Conservation (phyloP, 306 rosid genomes). For the Sicyos edulis region DNA sequence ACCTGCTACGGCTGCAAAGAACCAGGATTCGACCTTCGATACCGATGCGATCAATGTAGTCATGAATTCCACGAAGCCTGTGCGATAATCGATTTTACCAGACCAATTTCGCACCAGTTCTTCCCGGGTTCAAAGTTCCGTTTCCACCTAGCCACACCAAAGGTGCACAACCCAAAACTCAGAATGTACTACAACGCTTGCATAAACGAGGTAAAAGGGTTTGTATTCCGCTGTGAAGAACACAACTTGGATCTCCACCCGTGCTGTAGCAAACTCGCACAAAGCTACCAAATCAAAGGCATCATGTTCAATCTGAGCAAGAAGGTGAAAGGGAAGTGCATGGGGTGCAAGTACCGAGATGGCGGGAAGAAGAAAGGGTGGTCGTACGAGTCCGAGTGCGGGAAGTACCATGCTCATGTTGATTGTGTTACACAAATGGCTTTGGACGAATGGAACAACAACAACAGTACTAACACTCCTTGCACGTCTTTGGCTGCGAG, state of each 20-base stretch:
- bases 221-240: not conserved
- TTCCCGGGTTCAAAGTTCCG: too few relatives aligned
- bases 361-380: not conserved
- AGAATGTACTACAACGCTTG: not conserved
- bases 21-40: too few relatives aligned
- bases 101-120: too few relatives aligned
- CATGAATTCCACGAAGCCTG: too few relatives aligned
- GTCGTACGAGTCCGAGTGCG: conserved; percentile 15
- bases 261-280: too few relatives aligned
- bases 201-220: not conserved
- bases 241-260: not conserved
- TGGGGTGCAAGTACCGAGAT: not conserved
- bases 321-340: not conserved
- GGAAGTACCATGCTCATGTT: conserved; percentile 14
- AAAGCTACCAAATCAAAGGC: not conserved
- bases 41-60: too few relatives aligned
- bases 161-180: not conserved
- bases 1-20: too few relatives aligned
- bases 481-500: too few relatives aligned
- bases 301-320: not conserved
- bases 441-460: not conserved
- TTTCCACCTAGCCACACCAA: not conserved
- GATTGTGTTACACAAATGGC: too few relatives aligned
- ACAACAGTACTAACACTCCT: too few relatives aligned
- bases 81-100: too few relatives aligned